Evolutionary conservation across 2,329 filamentous ascomycete species (phyloP), one percentile per base, ranked within the genome.

Genomic region (Fusarium oligoseptatum): DNA sequence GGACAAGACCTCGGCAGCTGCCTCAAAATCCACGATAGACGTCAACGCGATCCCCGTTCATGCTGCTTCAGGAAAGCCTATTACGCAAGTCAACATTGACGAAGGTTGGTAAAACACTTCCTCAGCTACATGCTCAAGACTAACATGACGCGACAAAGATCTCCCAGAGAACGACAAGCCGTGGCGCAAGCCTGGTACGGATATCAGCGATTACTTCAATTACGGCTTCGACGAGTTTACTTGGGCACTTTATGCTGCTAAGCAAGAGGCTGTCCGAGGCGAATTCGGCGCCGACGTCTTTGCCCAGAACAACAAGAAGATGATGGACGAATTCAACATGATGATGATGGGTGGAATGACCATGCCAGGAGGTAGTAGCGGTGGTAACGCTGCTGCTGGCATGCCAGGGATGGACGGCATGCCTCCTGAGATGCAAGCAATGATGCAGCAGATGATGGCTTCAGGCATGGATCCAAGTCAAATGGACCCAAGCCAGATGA

Each of bases 211-310:
- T 82, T 98, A 97, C 85, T 98, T 98, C 90, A 98, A 98, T 86
- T 98, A 98, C 84, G 96, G 96, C 68, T 98, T 98, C 81, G 96
- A 98, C 84, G 96, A 98, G 83, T 98, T 98, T 83, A 98, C 95
- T 1, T 99, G 97, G 97, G 94, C 95, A 7, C 90, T 95, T 64
- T 99, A 99, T 82, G 95, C 95, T 36, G 88, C 95, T 69, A 97
- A 97, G 80, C 97, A 98, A 82, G 92, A 97, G 75, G 88, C 87
- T 27, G 88, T 98, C 79, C 90, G 93, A 20, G 91, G 91, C 75
- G 94, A 96, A 77, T 94, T 95, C 76, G 90, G 90, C 67, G 91
- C 93, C 57, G 90, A 92, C 50, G 86, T 87, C 50, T 88, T 92
- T 62, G 88, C 89, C 22, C 85, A 87, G 64, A 91, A 88, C 74